Base-by-base conservation (phyloP, 2,329 filamentous ascomycete genomes). In the Colletotrichum siamense region DNA sequence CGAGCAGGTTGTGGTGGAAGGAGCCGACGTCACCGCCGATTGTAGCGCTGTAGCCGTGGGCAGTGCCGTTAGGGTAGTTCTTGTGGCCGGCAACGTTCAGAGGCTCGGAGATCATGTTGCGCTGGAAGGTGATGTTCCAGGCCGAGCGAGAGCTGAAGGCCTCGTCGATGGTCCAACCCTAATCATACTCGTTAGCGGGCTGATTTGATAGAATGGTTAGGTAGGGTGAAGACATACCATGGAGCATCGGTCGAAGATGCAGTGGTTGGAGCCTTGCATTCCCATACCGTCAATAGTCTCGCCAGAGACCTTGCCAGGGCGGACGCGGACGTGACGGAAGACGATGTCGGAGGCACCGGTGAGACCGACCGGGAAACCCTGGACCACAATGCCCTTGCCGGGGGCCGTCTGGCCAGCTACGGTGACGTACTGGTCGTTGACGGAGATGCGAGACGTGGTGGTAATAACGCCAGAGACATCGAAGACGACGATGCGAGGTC, bases 341-440 rank as follows among this genome's bases (percentile, higher is more conserved):
- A 81, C 82, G 36, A 81, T 59, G 44, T 84, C 82, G 3, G 79
- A 79, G 2, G 82, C 82, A 2, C 82, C 82, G 7, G 79, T 82
- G 2, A 84, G 79, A 9, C 82, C 82, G 3, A 84, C 55, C 1
- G 83, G 83, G 61, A 78, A 77, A 2, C 83, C 83, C 62, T 82
- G 82, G 32, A 84, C 72, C 6, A 78, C 79, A 28, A 80, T 85
- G 16, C 86, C 86, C 49, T 85, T 87, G 1, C 87, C 87, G 0
- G 88, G 88, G 5, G 88, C 88, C 2, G 88, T 89, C 78, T 89
- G 87, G 3, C 88, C 88, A 0, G 88, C 85, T 52, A 89, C 86
- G 2, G 83, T 86, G 26, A 88, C 83, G 55, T 87, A 86, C 49
- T 88, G 87, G 13, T 80, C 79, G 5, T 85, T 86, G 26, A 89